phyloP scores from a whole-genome alignment of 2,329 filamentous ascomycete genomes.

The Thielaviopsis musarum region DNA sequence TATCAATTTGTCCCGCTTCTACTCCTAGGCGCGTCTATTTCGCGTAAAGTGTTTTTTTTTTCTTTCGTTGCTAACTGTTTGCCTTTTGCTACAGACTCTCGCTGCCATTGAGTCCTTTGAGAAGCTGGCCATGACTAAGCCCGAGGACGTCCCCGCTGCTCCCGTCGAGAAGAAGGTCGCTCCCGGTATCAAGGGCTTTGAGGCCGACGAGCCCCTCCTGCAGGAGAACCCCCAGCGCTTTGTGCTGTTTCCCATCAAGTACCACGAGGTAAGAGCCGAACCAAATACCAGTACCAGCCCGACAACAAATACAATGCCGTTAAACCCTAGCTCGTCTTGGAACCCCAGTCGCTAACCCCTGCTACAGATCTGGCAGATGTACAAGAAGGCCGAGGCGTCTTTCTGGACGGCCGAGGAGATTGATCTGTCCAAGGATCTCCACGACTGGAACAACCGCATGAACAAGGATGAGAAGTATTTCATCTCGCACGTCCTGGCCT shows the following conservation, averaged over 20 bases:
- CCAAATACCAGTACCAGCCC: neutral
- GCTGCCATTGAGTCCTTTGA: conserved; percentile 77
- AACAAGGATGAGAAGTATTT: conserved; percentile 98
- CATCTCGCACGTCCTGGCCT: conserved; percentile 93
- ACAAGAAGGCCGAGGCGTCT: conserved; percentile 98
- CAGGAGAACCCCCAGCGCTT: conserved; percentile 94
- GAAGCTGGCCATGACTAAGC: conserved; percentile 90
- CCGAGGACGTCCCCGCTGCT: conserved; percentile 38
- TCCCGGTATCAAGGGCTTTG: conserved; percentile 44
- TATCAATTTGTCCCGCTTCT: conserved; percentile 1
- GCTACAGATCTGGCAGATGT: conserved; percentile 95
- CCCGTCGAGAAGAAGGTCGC: conserved; percentile 33
- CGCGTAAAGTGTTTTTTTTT: neutral
- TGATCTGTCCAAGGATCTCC: conserved; percentile 93
- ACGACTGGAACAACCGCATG: conserved; percentile 97
- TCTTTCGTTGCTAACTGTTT: neutral
- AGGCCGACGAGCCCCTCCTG: conserved; percentile 76
- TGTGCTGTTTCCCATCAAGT: conserved; percentile 97
- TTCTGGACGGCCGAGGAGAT: conserved; percentile 99
- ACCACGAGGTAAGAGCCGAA: conserved; percentile 72
- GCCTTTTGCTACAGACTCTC: conserved; percentile 45
- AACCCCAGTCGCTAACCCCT: neutral
- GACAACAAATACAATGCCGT: neutral
- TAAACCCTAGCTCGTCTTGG: neutral
- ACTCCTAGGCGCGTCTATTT: neutral